phyloP scores from a whole-genome alignment of 2,329 filamentous ascomycete species.

The Elsinoe arachidis region DNA sequence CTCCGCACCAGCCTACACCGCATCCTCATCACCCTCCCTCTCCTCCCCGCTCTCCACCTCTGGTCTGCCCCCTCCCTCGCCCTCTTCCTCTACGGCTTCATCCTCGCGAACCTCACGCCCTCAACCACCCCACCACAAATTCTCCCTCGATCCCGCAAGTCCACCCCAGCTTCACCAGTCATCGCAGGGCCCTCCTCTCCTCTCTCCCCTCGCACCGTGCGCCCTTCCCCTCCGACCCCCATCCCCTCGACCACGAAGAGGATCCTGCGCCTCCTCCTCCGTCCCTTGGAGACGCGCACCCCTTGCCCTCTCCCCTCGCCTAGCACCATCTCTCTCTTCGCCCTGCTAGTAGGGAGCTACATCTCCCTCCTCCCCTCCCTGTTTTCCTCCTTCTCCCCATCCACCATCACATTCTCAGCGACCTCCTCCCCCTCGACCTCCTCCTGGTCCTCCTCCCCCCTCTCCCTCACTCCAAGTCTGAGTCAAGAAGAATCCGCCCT shows the following conservation, averaged over 20 bases:
- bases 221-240: too few relatives aligned
- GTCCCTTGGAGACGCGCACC: background rate
- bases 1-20: background rate
- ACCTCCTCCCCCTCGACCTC: background rate
- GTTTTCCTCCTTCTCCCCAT: background rate
- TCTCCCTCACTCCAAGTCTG: background rate
- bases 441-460: background rate
- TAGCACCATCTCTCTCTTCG: background rate
- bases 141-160: background rate
- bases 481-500: background rate
- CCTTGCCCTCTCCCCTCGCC: background rate
- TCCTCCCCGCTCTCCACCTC: background rate
- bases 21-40: background rate
- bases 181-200: background rate
- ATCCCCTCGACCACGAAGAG: background rate
- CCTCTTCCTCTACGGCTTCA: background rate
- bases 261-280: background rate
- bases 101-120: background rate
- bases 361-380: background rate
- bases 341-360: background rate
- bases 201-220: background rate
- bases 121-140: background rate
- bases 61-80: background rate
- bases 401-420: background rate
- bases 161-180: background rate